A percentile compares a stretch with the other conserved stretches of the same genome.
phyloP scores from a whole-genome alignment of 2,329 filamentous ascomycete genomes.

The Cordyceps javanica region DNA sequence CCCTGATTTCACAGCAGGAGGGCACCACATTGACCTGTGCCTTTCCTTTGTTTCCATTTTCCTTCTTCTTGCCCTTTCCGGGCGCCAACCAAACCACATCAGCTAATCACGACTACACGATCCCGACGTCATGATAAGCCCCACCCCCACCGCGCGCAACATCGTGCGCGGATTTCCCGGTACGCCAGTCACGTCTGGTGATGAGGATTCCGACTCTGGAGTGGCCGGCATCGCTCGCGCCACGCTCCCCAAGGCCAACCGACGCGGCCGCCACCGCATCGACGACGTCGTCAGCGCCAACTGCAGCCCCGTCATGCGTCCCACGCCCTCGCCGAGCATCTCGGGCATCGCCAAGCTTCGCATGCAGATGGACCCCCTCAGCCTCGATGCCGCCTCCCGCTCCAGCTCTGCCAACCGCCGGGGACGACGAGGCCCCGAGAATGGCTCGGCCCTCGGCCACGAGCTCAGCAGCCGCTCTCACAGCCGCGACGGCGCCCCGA shows the following conservation, averaged over 20 bases:
- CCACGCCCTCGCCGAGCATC: conserved; percentile 45
- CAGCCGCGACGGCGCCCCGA: conserved; percentile 51
- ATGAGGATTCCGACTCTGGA: conserved; percentile 49
- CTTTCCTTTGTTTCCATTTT: conserved; percentile 1
- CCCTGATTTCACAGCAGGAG: conserved; percentile 5
- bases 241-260: conserved; percentile 31
- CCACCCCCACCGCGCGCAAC: conserved; percentile 43
- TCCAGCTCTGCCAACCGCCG: conserved; percentile 50
- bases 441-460: conserved; percentile 39
- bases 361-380: conserved; percentile 72
- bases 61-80: no score
- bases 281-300: conserved; percentile 56
- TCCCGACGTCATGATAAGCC: conserved; percentile 36
- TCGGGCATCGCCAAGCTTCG: conserved; percentile 80
- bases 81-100: no score
- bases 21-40: background rate
- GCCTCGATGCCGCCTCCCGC: conserved; percentile 52
- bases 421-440: conserved; percentile 32
- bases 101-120: background rate
- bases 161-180: conserved; percentile 52
- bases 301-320: conserved; percentile 55
- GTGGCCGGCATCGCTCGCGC: conserved; percentile 27
- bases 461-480: conserved; percentile 47
- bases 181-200: conserved; percentile 49
- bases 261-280: conserved; percentile 36